Percentiles rank a stretch among this genome's conserved stretches.
Evolutionary conservation across 2,329 filamentous ascomycete genomes (phyloP).

Genomic region (Ascosphaera aggregata): DNA sequence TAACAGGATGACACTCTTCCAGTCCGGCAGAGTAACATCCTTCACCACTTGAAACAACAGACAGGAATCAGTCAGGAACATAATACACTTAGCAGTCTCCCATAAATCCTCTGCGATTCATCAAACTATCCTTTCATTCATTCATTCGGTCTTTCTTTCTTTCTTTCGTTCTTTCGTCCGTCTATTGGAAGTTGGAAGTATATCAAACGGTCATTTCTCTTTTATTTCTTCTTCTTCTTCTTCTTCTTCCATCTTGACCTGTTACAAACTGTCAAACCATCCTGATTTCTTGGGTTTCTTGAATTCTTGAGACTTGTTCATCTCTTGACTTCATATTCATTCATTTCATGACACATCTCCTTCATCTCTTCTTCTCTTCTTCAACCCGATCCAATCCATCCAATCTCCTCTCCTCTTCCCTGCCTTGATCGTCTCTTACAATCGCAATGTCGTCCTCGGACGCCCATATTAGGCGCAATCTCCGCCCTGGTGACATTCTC

Average conservation of each 20-base stretch:
- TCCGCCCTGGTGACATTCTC: no score
- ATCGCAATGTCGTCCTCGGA: constrained; percentile 92
- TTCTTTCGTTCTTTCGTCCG: no score
- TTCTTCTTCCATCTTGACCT: constrained; percentile 1
- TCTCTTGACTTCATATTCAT: not conserved
- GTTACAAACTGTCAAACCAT: constrained; percentile 2
- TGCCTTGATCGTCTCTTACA: constrained; percentile 97
- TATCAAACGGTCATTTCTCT: no score
- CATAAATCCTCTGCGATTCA: no score
- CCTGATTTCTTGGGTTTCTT: constrained; percentile 9
- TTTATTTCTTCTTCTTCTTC: no score
- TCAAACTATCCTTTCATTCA: no score
- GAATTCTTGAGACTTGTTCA: constrained; percentile 13
- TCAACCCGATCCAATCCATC: constrained; percentile 69
- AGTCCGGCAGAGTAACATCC: not conserved
- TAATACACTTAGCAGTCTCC: no score
- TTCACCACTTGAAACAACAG: not conserved
- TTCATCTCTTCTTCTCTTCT: constrained; percentile 47
- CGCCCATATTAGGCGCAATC: constrained; percentile 73
- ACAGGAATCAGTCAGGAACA: no score
- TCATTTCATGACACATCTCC: constrained; percentile 6
- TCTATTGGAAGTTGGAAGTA: no score
- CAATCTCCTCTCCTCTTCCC: constrained; percentile 97
- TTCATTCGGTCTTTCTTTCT: no score
- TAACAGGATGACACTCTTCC: not conserved